Conservation (phyloP, 1,139 yeast species). For the Zygotorulaspora mrakii region DNA sequence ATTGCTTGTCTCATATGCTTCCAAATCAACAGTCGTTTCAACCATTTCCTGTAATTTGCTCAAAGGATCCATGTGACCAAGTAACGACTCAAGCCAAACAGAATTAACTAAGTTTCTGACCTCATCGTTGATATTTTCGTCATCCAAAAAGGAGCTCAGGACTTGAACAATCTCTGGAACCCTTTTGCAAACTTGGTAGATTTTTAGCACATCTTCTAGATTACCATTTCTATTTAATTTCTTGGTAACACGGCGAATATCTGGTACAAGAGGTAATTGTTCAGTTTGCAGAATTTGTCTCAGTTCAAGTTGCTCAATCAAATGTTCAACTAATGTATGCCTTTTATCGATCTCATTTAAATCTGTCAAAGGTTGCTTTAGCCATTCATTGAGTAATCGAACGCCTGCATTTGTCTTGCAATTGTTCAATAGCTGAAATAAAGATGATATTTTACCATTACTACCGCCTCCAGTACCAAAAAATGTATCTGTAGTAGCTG, state of each 20-base stretch:
- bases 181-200: conserved; percentile 71
- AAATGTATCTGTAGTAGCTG: conserved; percentile 13
- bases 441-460: conserved; percentile 53
- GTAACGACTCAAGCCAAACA: conserved; percentile 59
- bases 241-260: conserved; percentile 68
- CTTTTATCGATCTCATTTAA: conserved; percentile 57
- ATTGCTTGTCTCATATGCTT: conserved; percentile 63
- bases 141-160: conserved; percentile 44
- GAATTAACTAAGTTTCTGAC: conserved; percentile 41
- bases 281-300: conserved; percentile 66
- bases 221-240: conserved; percentile 54
- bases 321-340: conserved; percentile 65
- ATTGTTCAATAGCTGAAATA: conserved; percentile 78
- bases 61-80: conserved; percentile 48
- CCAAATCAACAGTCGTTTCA: conserved; percentile 86
- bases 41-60: conserved; percentile 76
- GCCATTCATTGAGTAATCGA: conserved; percentile 84
- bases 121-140: conserved; percentile 27
- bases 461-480: conserved; percentile 29
- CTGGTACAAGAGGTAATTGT: conserved; percentile 73
- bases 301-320: conserved; percentile 66
- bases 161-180: conserved; percentile 64
- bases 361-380: conserved; percentile 86
- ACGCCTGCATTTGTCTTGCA: conserved; percentile 87
- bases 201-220: conserved; percentile 85